phyloP scores from a whole-genome alignment of 73 alveolate species.

The Tetrahymena elliotti region DNA sequence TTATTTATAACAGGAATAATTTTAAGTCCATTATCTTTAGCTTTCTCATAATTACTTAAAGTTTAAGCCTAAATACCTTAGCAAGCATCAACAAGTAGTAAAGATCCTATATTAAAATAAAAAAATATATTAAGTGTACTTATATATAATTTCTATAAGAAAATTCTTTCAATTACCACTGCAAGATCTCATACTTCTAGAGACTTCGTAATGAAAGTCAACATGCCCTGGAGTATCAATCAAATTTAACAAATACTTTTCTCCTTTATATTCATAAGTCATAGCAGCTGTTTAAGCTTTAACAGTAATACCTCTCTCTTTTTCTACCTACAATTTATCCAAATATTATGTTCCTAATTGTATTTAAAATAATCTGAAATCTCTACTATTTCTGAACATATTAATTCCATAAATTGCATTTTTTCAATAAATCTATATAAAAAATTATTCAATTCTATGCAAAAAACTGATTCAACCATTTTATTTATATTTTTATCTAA shows the following conservation, averaged over 20 bases:
- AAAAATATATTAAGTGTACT: not conserved
- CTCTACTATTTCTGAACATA: not conserved
- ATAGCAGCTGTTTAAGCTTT: slow-evolving; percentile 86
- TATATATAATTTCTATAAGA: not conserved
- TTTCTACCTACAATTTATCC: slow-evolving; percentile 63
- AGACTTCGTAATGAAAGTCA: slow-evolving; percentile 89
- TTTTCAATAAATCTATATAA: not conserved
- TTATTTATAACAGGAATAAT: slow-evolving; percentile 77
- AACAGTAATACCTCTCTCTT: slow-evolving; percentile 93
- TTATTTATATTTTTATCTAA: too few species aligned
- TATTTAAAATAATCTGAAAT: not conserved
- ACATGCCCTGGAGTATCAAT: slow-evolving; percentile 97
- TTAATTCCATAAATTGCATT: too few species aligned
- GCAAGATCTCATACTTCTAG: slow-evolving; percentile 85
- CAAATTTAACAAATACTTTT: slow-evolving; percentile 64
- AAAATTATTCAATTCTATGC: not conserved
- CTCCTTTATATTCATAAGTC: slow-evolving; percentile 49
- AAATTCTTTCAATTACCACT: slow-evolving; percentile 4
- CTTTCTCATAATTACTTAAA: slow-evolving; percentile 72
- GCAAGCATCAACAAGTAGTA: slow-evolving; percentile 82
- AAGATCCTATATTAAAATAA: slow-evolving; percentile 55
- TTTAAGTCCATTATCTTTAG: slow-evolving; percentile 54
- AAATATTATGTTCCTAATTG: slow-evolving; percentile 1
- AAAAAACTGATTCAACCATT: not conserved
- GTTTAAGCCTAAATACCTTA: slow-evolving; percentile 90